Evolutionary conservation across 192 early-diverging fungal species (phyloP), one percentile per base, ranked within the genome.

Genomic region (Entophlyctis helioformis): DNA sequence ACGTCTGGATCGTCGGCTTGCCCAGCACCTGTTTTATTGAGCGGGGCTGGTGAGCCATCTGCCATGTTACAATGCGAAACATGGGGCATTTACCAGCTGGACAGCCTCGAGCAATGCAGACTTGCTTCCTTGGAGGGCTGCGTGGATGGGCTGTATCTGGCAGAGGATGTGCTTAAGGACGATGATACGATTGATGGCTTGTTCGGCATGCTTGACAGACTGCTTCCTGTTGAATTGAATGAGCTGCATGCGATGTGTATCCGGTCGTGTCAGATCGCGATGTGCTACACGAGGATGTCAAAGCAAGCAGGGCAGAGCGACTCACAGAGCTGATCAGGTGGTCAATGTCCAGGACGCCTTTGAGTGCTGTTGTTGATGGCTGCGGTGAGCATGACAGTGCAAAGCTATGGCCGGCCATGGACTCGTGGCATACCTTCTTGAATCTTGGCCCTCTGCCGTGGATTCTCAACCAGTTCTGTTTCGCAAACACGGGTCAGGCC

Each of bases 151-250:
- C n/a, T 33, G 39, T 15, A 85, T 60, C 4, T 57, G 31, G 16
- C 64, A 56, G n/a, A 91, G 19, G 1, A 74, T 67, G 40, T 84
- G 80, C 47, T 85, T 87, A 26, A 87, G 61, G 4, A 50, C 40
- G 28, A 91, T 72, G 13, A 87, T 57, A 25, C 72, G 71, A 44
- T 78, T 85, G 43, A 88, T 82, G 27, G 63, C 66, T 22, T 66
- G 63, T 46, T 79, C 80, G 2, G 74, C 65, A 22, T 77, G 66
- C 40, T 78, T 74, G 39, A 75, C 54, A 12, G 62, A 70, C 7
- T 56, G 50, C 7, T 69, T 67, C 3, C 42, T 59, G 2, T 76
- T 65, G 20, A 42, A 16, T 31, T 42, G 44, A 13, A 46, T 38
- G 9, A 55, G 27, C 53, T 55, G 35, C 12, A 16, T 18, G 25